phyloP scores from a whole-genome alignment of 164 flowering plant species.

The Protea cynaroides region DNA sequence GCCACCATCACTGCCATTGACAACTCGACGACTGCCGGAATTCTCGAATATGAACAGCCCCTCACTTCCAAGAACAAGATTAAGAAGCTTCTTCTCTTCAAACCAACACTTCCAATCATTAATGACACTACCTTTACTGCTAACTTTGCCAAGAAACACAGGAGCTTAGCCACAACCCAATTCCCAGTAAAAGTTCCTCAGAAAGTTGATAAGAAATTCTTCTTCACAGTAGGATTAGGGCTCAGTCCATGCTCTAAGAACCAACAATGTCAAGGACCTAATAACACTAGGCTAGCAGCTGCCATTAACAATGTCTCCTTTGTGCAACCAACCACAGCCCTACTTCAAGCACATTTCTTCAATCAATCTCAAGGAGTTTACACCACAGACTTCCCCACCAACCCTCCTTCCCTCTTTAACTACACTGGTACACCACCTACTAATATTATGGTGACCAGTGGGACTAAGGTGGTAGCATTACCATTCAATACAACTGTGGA shows the following conservation, averaged over 20 bases:
- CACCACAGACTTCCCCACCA: conserved; percentile 5
- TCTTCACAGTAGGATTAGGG: conserved; percentile 20
- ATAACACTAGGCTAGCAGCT: conserved; percentile 15
- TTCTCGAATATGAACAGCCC: conserved; percentile 8
- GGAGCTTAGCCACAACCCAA: conserved; percentile 12
- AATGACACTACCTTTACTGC: conserved; percentile 12
- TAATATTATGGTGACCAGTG: conserved; percentile 3
- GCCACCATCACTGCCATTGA: conserved; percentile 14
- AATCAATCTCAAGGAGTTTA: conserved; percentile 1
- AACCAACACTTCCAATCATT: conserved; percentile 12
- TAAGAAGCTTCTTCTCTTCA: conserved; percentile 9
- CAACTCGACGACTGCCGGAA: conserved; percentile 17
- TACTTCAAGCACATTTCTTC: conserved; percentile 8
- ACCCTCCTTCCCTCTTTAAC: conserved; percentile 3
- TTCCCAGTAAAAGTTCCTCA: conserved; percentile 16
- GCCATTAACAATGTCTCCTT: conserved; percentile 6
- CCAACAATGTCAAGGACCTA: conserved; percentile 27
- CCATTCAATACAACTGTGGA: conserved; percentile 4
- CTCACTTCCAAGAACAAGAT: background rate
- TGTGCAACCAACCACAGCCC: conserved; percentile 5
- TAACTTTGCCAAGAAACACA: conserved; percentile 9
- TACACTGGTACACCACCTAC: conserved; percentile 8
- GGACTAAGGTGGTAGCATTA: conserved; percentile 6
- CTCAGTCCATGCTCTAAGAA: conserved; percentile 14
- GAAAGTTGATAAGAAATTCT: conserved; percentile 7